phyloP scores from a whole-genome alignment of 495 filamentous ascomycete genomes.

The Podospora pseudoanserina region DNA sequence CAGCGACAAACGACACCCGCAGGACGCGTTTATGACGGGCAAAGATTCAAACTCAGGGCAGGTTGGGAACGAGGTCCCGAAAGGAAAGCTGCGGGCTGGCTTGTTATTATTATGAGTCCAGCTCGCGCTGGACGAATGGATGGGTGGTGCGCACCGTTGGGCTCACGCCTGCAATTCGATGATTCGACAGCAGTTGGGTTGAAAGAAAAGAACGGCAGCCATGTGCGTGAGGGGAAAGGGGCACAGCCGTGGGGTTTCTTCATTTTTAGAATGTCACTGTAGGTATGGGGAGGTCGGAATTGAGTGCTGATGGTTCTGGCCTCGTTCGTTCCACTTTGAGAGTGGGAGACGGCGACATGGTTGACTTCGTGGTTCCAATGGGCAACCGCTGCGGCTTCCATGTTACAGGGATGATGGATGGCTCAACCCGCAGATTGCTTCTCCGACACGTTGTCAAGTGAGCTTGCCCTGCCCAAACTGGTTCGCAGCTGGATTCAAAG shows the following conservation, averaged over 20 bases:
- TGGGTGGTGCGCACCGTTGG: conserved; percentile 15
- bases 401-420: conserved; percentile 12
- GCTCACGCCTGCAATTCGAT: conserved; percentile 32
- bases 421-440: conserved; percentile 22
- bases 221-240: not conserved
- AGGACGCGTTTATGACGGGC: too few relatives aligned
- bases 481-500: not conserved
- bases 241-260: not conserved
- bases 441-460: conserved; percentile 35
- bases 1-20: too few relatives aligned
- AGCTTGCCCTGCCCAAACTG: conserved; percentile 13
- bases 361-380: conserved; percentile 33
- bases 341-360: conserved; percentile 18
- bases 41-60: too few relatives aligned
- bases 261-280: not conserved
- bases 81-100: conserved; percentile 23
- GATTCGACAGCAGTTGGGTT: conserved; percentile 14
- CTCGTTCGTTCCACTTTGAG: conserved; percentile 12
- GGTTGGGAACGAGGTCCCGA: conserved; percentile 6
- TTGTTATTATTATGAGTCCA: conserved; percentile 27
- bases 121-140: not conserved
- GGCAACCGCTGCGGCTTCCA: conserved; percentile 4
- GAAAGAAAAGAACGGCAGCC: conserved; percentile 17
- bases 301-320: conserved; percentile 10
- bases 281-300: not conserved